Base-by-base conservation (phyloP, 1,284 basidiomycete genomes). In the Rhodotorula sp. region DNA sequence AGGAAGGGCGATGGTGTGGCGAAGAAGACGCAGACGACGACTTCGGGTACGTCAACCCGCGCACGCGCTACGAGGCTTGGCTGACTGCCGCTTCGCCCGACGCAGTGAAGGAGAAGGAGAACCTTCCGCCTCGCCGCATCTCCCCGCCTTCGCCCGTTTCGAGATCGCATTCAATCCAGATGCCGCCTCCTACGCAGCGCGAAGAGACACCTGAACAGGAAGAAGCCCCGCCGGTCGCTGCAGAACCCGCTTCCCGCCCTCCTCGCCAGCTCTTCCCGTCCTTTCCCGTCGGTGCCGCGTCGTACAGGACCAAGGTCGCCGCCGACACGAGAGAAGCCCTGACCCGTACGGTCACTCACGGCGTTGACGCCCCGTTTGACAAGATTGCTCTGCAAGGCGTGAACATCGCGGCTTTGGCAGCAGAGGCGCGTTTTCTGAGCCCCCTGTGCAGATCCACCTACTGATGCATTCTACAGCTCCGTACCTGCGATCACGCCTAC, bases 401-500 rank as follows among this genome's bases (percentile, higher is more conserved):
- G 30, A 57, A 59, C 15, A 8, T n/a, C 19, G 13, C 49, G 4
- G 20, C 39, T 1, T 30, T 64, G 20, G n/a, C 59, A 17, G 13
- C 47, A 11, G 49, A 64, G 34, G 63, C 59, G 9, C 27, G 49
- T 30, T 7, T 9, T 13, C 20, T 22, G 2, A n/a, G 17, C 9
- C 15, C 9, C 48, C 8, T n/a, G n/a, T 11, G 20, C 3, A 24
- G 13, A 17, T 36, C 24, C 2, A 7, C 9, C 22, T 27, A 0
- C 27, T 36, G 47, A 48, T 8, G 22, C 20, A 9, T 15, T 19
- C 7, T 24, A 29, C 56, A 64, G 63, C 49, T 64, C 15, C 49
- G 47, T 17, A n/a, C 44, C 24, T 52, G 47, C 56, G 63, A 64
- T 10, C 11, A 49, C 11, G 27, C 49, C 20, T 64, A 51, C 54